These are phyloP conservation scores for Haplographium delicatum DNA, from an alignment of 495 filamentous ascomycete species.

Conservation along the genomic window DNA sequence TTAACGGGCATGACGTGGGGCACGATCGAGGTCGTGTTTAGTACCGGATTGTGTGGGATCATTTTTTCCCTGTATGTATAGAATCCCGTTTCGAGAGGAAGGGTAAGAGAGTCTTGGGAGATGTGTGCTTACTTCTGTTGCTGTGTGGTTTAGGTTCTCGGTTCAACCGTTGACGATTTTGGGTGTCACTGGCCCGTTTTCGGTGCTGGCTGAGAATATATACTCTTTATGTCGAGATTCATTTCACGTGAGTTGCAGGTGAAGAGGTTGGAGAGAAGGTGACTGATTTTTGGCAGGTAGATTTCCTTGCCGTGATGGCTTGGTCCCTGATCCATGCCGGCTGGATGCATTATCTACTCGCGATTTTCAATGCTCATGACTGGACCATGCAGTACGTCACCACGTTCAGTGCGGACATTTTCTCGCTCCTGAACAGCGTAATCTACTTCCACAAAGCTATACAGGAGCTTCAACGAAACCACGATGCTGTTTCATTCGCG, in stretches of 20 bases:
- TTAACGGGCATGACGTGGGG: constrained; percentile 64
- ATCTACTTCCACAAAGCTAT: constrained; percentile 75
- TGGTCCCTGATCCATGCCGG: constrained; percentile 67
- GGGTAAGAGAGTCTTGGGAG: too few relatives aligned
- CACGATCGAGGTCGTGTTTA: constrained; percentile 67
- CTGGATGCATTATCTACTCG: constrained; percentile 66
- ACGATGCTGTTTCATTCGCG: constrained; percentile 54
- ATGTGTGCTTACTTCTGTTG: too few relatives aligned
- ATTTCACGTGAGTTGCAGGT: constrained; percentile 44
- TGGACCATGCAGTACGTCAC: constrained; percentile 78
- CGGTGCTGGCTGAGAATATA: constrained; percentile 66
- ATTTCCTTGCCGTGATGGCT: constrained; percentile 68
- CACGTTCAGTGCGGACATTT: constrained; percentile 65
- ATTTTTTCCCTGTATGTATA: constrained; percentile 57
- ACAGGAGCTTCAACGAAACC: constrained; percentile 60
- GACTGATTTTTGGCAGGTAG: constrained; percentile 37
- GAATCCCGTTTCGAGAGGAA: background rate
- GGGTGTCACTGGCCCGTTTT: constrained; percentile 70
- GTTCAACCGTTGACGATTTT: constrained; percentile 68
- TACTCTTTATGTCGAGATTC: constrained; percentile 52
- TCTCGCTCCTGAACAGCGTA: constrained; percentile 64
- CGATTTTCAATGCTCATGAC: constrained; percentile 68
- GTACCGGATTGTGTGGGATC: constrained; percentile 61
- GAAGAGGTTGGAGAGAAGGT: background rate
- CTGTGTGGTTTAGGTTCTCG: constrained; percentile 45